phyloP scores from a whole-genome alignment of 495 filamentous ascomycete species.

The Trichodelitschia bisporula region DNA sequence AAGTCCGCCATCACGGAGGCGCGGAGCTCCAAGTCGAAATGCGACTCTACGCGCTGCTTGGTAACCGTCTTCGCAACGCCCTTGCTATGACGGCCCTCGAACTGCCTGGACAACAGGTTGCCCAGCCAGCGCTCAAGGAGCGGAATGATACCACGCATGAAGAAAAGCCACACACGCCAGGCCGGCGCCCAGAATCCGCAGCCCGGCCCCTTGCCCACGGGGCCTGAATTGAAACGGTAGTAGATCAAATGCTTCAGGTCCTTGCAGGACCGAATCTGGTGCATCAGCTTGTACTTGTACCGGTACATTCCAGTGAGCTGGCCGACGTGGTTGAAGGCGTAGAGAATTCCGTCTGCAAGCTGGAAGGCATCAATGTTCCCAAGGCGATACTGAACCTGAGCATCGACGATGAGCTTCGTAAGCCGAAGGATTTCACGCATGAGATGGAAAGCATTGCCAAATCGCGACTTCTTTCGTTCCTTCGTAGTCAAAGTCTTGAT shows the following conservation, averaged over 20 bases:
- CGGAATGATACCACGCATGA: slow-evolving; percentile 97
- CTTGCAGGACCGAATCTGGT: slow-evolving; percentile 97
- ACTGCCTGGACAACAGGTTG: slow-evolving; percentile 88
- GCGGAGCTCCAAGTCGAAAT: slow-evolving; percentile 93
- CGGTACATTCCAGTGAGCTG: slow-evolving; percentile 99
- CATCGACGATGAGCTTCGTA: slow-evolving; percentile 95
- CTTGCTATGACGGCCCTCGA: slow-evolving; percentile 97
- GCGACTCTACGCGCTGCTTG: slow-evolving; percentile 95
- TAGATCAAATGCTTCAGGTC: slow-evolving; percentile 99
- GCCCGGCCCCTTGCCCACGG: slow-evolving; percentile 92
- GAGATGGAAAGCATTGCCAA: slow-evolving; percentile 97
- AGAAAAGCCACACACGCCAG: slow-evolving; percentile 99
- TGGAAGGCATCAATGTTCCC: slow-evolving; percentile 99
- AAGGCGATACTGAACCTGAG: slow-evolving; percentile 91
- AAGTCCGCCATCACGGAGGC: slow-evolving; percentile 97
- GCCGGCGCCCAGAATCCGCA: slow-evolving; percentile 99
- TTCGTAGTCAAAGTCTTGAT: slow-evolving; percentile 98
- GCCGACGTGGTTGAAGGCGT: slow-evolving; percentile 98
- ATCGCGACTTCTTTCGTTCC: slow-evolving; percentile 97
- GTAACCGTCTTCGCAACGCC: slow-evolving; percentile 98
- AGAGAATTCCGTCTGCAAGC: slow-evolving; percentile 91
- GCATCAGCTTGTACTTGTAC: slow-evolving; percentile 99
- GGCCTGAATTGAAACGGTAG: slow-evolving; percentile 95
- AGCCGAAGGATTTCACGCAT: slow-evolving; percentile 97
- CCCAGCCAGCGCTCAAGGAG: slow-evolving; percentile 94